Base-by-base conservation (phyloP, 75 land plant species). In the Pseudotsuga menziesii region DNA sequence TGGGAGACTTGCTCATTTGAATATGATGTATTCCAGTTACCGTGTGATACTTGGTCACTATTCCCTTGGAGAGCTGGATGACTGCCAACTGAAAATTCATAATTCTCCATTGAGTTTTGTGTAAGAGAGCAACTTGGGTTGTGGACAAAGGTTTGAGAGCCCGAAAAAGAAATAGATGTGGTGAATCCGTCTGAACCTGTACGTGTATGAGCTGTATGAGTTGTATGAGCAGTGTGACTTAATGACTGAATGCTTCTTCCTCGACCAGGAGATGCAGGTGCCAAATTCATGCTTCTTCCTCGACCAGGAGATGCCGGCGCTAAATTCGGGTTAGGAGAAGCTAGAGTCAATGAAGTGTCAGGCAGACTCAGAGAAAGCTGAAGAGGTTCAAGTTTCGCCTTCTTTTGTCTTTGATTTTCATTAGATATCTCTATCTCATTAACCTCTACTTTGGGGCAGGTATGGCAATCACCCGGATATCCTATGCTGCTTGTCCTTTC, bases 71-170 rank as follows among this genome's bases (percentile, higher is more conserved):
- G 92, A 27, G 92, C 69, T n/a, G 92, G 91, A 41, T 81, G 90
- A 75, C 95, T 97, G 29, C 84, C 88, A 58, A 97, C 90, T 3
- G 93, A 92, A 36, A 86, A 83, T 77, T 97, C 95, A 74, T 80
- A 79, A 72, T 93, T 86, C 14, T 94, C 95, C 80, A 85, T 14
- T 3, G 98, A 89, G 55, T 85, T 91, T 57, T 93, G 95, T 44
- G 89, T 94, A n/a, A 94, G 83, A 16, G 98, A 94, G 72, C 97
- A 97, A 81, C 99, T 94, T 14, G 98, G 93, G 48, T 97, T 97
- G 83, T 96, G 99, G 13, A 79, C 67, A 78, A 93, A 90, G 5
- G 89, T 76, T 64, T 91, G 97, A 39, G 98, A 96, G 61, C 91
- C 87, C 12, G 97, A 91, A 60, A 93, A 85, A 2, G 98, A 95